Conservation (phyloP, 1,284 basidiomycete genomes). For the Porodaedalea pini region DNA sequence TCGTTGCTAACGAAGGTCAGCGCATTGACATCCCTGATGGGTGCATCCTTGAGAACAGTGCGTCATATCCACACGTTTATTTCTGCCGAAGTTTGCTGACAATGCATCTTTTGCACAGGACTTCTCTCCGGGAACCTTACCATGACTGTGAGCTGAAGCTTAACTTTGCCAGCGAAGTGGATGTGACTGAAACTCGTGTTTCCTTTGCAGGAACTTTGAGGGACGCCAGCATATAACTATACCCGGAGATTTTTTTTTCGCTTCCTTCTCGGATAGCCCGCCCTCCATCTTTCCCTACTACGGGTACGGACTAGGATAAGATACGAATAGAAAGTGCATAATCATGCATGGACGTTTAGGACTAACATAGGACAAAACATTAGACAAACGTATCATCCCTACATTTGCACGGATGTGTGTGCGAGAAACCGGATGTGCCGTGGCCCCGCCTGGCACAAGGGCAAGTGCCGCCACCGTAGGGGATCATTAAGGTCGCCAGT, state of each 20-base stretch:
- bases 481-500: constrained; percentile 6
- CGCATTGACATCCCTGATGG: constrained; percentile 96
- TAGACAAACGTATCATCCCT: background rate
- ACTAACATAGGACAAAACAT: background rate
- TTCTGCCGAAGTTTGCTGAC: background rate
- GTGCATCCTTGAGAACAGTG: constrained; percentile 81
- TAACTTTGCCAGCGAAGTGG: background rate
- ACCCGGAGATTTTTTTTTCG: too few relatives aligned
- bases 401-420: background rate
- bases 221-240: too few relatives aligned
- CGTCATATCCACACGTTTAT: constrained; percentile 4
- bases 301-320: too few relatives aligned
- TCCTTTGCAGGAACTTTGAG: background rate
- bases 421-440: background rate
- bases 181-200: background rate
- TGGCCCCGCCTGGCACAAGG: background rate
- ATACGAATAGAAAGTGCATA: too few relatives aligned
- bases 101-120: constrained; percentile 27
- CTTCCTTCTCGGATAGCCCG: too few relatives aligned
- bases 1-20: constrained; percentile 91
- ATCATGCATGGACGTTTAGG: too few relatives aligned
- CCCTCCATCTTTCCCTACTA: too few relatives aligned
- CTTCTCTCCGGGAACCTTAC: constrained; percentile 52
- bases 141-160: constrained; percentile 38
- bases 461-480: background rate